A percentile compares a stretch with the other conserved stretches of the same genome.
phyloP scores from a whole-genome alignment of 177 flowering plant species.

The Telopea speciosissima region DNA sequence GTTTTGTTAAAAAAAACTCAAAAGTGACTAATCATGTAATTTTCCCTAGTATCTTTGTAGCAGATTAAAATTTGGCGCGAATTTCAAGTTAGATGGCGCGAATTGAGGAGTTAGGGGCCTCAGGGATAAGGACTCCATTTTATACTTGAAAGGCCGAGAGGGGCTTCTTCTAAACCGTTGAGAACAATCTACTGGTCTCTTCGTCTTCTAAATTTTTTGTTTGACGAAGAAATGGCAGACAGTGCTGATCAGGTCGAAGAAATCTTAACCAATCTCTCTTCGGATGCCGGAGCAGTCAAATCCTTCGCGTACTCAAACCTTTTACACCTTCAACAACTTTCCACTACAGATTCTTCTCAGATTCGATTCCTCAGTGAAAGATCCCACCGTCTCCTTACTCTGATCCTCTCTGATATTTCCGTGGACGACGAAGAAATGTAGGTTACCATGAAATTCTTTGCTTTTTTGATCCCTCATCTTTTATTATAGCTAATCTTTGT shows the following conservation, averaged over 20 bases:
- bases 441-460: neutral
- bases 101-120: no score
- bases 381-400: neutral
- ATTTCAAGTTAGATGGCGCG: no score
- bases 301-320: neutral
- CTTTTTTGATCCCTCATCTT: neutral
- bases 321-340: neutral
- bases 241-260: neutral
- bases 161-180: no score
- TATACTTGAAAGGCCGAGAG: no score
- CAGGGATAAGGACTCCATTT: no score
- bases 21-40: no score
- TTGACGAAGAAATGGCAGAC: neutral
- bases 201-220: neutral
- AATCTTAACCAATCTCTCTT: neutral
- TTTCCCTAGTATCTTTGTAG: no score
- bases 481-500: neutral
- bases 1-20: no score
- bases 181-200: neutral
- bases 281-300: neutral
- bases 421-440: neutral
- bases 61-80: no score
- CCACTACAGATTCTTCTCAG: neutral
- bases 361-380: neutral
- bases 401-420: neutral